These are phyloP conservation scores for Neurospora terricola DNA, from an alignment of 495 filamentous ascomycete genomes.

Conservation along the genomic window DNA sequence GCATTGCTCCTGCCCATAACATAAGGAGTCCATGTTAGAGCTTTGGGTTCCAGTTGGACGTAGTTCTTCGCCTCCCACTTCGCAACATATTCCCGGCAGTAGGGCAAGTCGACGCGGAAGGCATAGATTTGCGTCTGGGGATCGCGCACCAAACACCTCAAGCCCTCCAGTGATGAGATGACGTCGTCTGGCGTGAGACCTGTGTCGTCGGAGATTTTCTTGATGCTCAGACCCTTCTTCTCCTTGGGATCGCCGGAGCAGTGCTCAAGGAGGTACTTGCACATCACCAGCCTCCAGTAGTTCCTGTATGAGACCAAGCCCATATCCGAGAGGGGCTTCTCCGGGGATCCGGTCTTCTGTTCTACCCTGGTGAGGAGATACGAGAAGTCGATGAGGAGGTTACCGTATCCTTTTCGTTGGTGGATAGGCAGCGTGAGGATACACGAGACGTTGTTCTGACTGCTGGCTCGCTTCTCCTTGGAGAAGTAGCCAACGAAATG, in stretches of 20 bases:
- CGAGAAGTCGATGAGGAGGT: constrained; percentile 94
- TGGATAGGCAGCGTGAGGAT: constrained; percentile 94
- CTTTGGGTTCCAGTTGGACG: constrained; percentile 69
- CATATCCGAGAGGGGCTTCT: constrained; percentile 97
- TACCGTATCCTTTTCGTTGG: constrained; percentile 93
- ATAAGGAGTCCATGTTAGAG: constrained; percentile 93
- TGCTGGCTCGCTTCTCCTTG: constrained; percentile 94
- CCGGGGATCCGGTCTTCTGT: constrained; percentile 88
- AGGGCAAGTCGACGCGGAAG: constrained; percentile 71
- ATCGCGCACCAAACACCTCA: constrained; percentile 81
- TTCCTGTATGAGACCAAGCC: constrained; percentile 93
- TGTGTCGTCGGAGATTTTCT: constrained; percentile 77
- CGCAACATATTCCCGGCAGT: constrained; percentile 72
- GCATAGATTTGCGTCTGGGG: constrained; percentile 82
- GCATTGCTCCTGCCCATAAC: constrained; percentile 83
- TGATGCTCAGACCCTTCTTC: constrained; percentile 59
- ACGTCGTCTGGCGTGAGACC: constrained; percentile 96
- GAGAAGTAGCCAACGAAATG: constrained; percentile 99
- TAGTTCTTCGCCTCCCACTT: constrained; percentile 83
- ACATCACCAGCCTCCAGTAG: constrained; percentile 87
- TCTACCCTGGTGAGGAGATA: constrained; percentile 91
- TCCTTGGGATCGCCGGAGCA: constrained; percentile 34
- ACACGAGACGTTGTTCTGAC: constrained; percentile 93
- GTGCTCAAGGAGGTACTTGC: constrained; percentile 54
- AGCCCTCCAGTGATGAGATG: constrained; percentile 79